Conservation (phyloP, 495 filamentous ascomycete species). For the Trichocladium antarcticum region DNA sequence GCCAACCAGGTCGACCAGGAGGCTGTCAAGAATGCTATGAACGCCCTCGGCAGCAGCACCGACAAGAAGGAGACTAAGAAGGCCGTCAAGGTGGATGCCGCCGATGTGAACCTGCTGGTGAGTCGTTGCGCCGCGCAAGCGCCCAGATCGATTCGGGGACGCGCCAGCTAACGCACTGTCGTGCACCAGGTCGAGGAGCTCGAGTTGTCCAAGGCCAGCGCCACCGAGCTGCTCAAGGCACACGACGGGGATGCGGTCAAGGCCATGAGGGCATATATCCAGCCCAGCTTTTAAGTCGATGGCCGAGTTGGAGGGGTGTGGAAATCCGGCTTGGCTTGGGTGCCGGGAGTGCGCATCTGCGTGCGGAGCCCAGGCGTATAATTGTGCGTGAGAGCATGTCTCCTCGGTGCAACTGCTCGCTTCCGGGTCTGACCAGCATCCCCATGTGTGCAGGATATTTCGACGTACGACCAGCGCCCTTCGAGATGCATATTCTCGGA, state of each 20-base stretch:
- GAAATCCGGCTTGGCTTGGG: not conserved
- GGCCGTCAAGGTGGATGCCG: constrained; percentile 37
- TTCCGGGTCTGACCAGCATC: too few species aligned
- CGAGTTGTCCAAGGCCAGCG: constrained; percentile 66
- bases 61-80: constrained; percentile 39
- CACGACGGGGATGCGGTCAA: constrained; percentile 65
- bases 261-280: constrained; percentile 50
- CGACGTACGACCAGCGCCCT: too few species aligned
- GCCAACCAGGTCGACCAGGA: constrained; percentile 62
- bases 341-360: not conserved
- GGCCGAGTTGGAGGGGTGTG: not conserved
- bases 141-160: not conserved
- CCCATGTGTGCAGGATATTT: too few species aligned
- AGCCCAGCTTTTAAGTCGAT: constrained; percentile 8
- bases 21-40: constrained; percentile 76
- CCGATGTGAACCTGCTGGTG: constrained; percentile 35
- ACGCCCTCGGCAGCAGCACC: constrained; percentile 43
- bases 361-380: too few species aligned
- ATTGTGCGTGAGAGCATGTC: too few species aligned
- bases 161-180: not conserved
- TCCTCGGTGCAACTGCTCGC: too few species aligned
- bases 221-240: constrained; percentile 70
- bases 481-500: too few species aligned
- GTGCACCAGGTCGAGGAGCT: constrained; percentile 57
- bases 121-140: constrained; percentile 1